phyloP scores from a whole-genome alignment of 371 early-diverging fungal species.

The Choanephora cucurbitarum region DNA sequence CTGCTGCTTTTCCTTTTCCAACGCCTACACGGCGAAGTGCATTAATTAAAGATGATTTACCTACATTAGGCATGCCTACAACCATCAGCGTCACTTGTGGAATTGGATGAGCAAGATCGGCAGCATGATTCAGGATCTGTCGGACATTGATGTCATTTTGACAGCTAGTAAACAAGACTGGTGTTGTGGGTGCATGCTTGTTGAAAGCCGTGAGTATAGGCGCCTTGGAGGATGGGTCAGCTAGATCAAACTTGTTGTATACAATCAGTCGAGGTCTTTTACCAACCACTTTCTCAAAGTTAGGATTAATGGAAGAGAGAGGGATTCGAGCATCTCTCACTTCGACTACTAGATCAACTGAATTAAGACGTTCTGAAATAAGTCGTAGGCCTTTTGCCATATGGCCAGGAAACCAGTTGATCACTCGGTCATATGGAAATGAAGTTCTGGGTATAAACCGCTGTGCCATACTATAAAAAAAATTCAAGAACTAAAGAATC shows the following conservation, averaged over 20 bases:
- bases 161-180: slow-evolving; percentile 76
- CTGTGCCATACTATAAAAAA: slow-evolving; percentile 2
- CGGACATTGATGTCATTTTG: slow-evolving; percentile 63
- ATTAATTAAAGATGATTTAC: slow-evolving; percentile 93
- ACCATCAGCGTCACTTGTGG: slow-evolving; percentile 73
- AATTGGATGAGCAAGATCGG: slow-evolving; percentile 49
- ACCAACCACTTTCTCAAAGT: slow-evolving; percentile 75
- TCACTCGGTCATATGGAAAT: slow-evolving; percentile 67
- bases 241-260: slow-evolving; percentile 93
- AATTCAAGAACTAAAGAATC: neutral
- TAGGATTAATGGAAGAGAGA: slow-evolving; percentile 83
- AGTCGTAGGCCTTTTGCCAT: slow-evolving; percentile 86
- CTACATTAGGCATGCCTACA: slow-evolving; percentile 96
- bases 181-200: slow-evolving; percentile 51
- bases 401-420: slow-evolving; percentile 96
- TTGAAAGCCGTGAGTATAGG: slow-evolving; percentile 54
- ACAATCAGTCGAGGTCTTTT: slow-evolving; percentile 76
- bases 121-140: slow-evolving; percentile 63
- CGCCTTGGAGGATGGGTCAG: slow-evolving; percentile 55
- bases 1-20: slow-evolving; percentile 78
- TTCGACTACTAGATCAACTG: slow-evolving; percentile 89
- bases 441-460: slow-evolving; percentile 40
- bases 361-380: slow-evolving; percentile 69
- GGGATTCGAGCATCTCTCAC: slow-evolving; percentile 95
- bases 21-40: slow-evolving; percentile 76